Conservation (phyloP, 192 early-diverging fungal species). For the Podila minutissima region DNA sequence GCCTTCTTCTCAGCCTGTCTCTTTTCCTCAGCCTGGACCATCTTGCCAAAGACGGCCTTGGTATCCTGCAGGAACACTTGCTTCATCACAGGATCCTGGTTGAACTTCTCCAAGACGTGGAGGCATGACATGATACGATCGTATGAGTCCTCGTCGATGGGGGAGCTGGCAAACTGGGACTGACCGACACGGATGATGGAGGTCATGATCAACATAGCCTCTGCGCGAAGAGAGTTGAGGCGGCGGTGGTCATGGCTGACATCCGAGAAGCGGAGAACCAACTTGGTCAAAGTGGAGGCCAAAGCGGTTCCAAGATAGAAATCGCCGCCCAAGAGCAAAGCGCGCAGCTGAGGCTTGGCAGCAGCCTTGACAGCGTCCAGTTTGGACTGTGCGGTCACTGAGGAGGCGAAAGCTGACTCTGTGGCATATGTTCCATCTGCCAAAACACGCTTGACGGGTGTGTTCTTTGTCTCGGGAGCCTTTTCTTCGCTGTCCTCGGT, state of each 20-base stretch:
- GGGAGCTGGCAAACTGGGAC: slow-evolving; percentile 82
- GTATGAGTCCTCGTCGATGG: slow-evolving; percentile 97
- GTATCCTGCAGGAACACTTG: slow-evolving; percentile 68
- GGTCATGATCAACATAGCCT: slow-evolving; percentile 98
- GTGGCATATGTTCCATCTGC: slow-evolving; percentile 99
- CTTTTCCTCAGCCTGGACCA: slow-evolving; percentile 76
- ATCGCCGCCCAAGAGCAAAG: slow-evolving; percentile 91
- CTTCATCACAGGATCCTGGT: slow-evolving; percentile 62
- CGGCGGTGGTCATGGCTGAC: slow-evolving; percentile 56
- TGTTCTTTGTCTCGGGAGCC: slow-evolving; percentile 37
- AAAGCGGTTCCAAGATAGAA: slow-evolving; percentile 93
- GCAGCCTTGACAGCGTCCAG: slow-evolving; percentile 63
- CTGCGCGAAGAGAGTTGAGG: slow-evolving; percentile 89
- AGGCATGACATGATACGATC: slow-evolving; percentile 92
- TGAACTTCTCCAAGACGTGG: slow-evolving; percentile 73
- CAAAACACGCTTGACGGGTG: slow-evolving; percentile 81
- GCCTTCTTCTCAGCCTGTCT: slow-evolving; percentile 68
- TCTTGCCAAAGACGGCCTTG: slow-evolving; percentile 68
- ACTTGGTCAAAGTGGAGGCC: slow-evolving; percentile 89
- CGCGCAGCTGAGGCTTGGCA: slow-evolving; percentile 78
- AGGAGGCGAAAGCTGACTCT: slow-evolving; percentile 85
- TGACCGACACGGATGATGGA: slow-evolving; percentile 93
- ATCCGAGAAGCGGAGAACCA: slow-evolving; percentile 82
- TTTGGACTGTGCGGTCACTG: slow-evolving; percentile 52
- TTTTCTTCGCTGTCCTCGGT: slow-evolving; percentile 61